Percentiles rank a stretch among this genome's conserved stretches.
phyloP scores from a whole-genome alignment of 768 basidiomycete genomes.

The Rhodotorula graminis region DNA sequence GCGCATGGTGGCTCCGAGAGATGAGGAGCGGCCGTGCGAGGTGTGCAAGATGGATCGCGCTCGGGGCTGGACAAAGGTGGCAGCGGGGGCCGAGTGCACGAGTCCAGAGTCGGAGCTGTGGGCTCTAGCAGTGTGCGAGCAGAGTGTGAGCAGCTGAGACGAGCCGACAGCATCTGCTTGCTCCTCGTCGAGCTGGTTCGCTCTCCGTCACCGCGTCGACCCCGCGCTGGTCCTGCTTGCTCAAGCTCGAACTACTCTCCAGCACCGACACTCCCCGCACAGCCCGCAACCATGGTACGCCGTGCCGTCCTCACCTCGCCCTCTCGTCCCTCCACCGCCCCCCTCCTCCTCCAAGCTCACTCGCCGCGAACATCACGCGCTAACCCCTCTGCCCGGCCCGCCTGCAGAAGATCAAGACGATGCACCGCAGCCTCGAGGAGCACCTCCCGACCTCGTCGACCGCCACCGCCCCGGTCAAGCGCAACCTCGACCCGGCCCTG shows the following conservation, averaged over 20 bases:
- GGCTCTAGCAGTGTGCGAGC: too few relatives aligned
- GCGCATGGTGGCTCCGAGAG: slow-evolving; percentile 2
- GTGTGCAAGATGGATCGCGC: too few relatives aligned
- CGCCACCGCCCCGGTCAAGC: slow-evolving; percentile 77
- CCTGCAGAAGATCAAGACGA: slow-evolving; percentile 42
- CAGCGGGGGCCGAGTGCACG: too few relatives aligned
- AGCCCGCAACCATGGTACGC: neutral
- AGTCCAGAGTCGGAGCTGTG: too few relatives aligned
- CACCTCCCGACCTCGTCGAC: slow-evolving; percentile 65
- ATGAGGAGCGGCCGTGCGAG: neutral
- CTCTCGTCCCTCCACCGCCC: neutral
- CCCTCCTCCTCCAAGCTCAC: neutral
- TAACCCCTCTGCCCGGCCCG: neutral
- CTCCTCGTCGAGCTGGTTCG: too few relatives aligned
- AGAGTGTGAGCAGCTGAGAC: too few relatives aligned
- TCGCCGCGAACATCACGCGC: neutral
- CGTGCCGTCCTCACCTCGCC: too few relatives aligned
- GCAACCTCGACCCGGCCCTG: slow-evolving; percentile 90
- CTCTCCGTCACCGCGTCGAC: too few relatives aligned
- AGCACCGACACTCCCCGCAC: neutral
- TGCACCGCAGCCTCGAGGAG: slow-evolving; percentile 41
- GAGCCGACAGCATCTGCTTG: too few relatives aligned
- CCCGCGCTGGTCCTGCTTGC: neutral
- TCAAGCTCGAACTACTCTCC: neutral
- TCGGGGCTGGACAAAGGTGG: too few relatives aligned